Evolutionary conservation across 108 stramenopile genomes (phyloP).

Genomic region (Epithemia pelagica): DNA sequence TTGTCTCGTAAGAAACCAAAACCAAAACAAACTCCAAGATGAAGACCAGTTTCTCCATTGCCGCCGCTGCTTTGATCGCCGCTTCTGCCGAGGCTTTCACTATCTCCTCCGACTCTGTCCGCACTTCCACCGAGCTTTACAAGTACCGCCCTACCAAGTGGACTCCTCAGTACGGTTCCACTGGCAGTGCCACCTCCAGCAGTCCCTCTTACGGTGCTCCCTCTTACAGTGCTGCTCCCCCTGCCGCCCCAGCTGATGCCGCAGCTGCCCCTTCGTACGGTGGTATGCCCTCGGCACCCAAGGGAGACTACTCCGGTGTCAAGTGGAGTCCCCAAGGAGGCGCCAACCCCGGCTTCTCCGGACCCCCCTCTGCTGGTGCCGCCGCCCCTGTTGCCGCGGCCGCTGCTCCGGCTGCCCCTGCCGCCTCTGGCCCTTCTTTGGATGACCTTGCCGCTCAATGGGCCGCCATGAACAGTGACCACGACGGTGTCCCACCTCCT

Average conservation of each 20-base stretch:
- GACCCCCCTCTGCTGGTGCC: not conserved
- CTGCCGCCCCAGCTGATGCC: not conserved
- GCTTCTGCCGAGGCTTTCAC: not conserved
- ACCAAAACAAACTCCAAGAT: not conserved
- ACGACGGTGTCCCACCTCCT: not conserved
- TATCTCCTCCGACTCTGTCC: not conserved
- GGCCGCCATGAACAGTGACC: not conserved
- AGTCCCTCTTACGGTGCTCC: not conserved
- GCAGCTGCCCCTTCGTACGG: not conserved
- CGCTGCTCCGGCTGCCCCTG: no score
- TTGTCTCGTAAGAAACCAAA: not conserved
- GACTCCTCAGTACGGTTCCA: not conserved
- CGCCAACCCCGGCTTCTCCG: not conserved
- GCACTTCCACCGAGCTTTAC: not conserved
- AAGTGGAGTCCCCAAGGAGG: not conserved
- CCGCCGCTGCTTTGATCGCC: not conserved
- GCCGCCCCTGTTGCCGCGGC: no score
- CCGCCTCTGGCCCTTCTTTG: not conserved
- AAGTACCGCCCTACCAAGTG: not conserved
- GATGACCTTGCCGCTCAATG: not conserved
- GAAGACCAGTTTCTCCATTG: not conserved
- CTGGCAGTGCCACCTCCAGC: not conserved
- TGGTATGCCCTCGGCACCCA: not conserved
- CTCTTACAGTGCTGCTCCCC: not conserved
- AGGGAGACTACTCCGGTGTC: not conserved